Evolutionary conservation across 495 filamentous ascomycete species (phyloP), one percentile per base, ranked within the genome.

Genomic region (Penicillium robsamsonii): DNA sequence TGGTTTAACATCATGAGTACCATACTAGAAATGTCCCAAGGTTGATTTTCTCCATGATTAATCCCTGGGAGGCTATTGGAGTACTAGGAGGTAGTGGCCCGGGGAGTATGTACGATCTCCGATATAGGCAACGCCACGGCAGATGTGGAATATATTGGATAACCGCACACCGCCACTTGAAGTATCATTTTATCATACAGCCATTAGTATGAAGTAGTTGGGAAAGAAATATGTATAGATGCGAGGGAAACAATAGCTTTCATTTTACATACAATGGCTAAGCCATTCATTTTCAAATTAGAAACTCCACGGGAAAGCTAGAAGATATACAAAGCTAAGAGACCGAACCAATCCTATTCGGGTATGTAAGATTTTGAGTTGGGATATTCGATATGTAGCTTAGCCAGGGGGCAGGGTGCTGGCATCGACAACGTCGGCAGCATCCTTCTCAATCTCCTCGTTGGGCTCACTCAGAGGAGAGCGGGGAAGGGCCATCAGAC

Each of bases 401-500:
- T 89, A 98, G 69, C 94, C 94, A 54, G 94, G 94, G 53, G 94
- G 94, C 25, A 98, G 84, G 51, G 90, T 84, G 80, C 90, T 95
- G 58, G 86, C 87, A 59, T 98, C 94, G 22, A 98, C 93, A 63
- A 97, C 83, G 56, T 96, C 89, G 29, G 89, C 90, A 35, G 96
- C 93, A 64, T 96, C 95, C 62, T 88, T 81, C 53, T 91, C 84
- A 9, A 81, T 59, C 46, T 91, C 87, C 61, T 95, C 88, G 6
- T 78, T 81, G 12, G 82, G 82, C 47, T 82, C 85, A 55, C 88
- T 83, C 22, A 98, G 83, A 47, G 94, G 94, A 27, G 94, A 96
- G 37, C 94, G 88, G 38, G 94, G 93, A 54, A 98, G 81, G 18
- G 94, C 94, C 94, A 96, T 98, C 31, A 98, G 84, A 70, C 94